phyloP scores from a whole-genome alignment of 352 stramenopile species.

The Thraustochytrium sp. region DNA sequence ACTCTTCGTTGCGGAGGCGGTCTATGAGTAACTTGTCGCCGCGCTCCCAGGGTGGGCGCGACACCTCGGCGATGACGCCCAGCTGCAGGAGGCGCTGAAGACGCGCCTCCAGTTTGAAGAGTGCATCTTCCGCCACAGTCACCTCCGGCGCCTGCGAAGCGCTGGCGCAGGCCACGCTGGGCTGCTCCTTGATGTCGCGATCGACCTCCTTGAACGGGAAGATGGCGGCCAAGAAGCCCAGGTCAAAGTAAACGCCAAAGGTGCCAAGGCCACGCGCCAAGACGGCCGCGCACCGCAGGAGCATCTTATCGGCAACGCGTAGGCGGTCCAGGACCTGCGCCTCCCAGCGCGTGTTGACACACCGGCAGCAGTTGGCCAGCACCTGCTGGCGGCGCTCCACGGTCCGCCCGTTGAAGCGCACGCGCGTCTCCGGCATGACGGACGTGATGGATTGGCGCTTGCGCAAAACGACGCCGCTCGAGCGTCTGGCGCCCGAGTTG shows the following conservation, averaged over 20 bases:
- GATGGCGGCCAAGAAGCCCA: constrained; percentile 8
- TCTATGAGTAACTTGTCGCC: neutral
- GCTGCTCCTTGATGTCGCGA: neutral
- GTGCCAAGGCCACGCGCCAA: neutral
- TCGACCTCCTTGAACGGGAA: constrained; percentile 19
- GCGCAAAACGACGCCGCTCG: too few species aligned
- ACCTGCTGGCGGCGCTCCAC: neutral
- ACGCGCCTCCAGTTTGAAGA: neutral
- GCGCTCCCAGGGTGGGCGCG: neutral
- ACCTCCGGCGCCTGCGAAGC: neutral
- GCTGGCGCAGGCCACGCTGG: neutral
- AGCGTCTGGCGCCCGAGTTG: too few species aligned
- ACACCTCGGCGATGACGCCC: neutral
- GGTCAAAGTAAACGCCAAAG: constrained; percentile 7
- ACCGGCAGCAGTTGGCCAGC: neutral
- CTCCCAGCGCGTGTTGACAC: neutral
- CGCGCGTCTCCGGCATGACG: neutral
- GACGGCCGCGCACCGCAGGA: constrained; percentile 4
- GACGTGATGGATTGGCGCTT: neutral
- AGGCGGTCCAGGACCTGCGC: constrained; percentile 6
- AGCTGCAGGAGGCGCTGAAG: neutral
- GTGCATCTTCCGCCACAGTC: neutral
- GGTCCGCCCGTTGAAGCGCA: neutral
- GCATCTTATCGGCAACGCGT: neutral
- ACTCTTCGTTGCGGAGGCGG: neutral